Base-by-base conservation (phyloP, 2,329 filamentous ascomycete genomes). In the Xylaria arbuscula region DNA sequence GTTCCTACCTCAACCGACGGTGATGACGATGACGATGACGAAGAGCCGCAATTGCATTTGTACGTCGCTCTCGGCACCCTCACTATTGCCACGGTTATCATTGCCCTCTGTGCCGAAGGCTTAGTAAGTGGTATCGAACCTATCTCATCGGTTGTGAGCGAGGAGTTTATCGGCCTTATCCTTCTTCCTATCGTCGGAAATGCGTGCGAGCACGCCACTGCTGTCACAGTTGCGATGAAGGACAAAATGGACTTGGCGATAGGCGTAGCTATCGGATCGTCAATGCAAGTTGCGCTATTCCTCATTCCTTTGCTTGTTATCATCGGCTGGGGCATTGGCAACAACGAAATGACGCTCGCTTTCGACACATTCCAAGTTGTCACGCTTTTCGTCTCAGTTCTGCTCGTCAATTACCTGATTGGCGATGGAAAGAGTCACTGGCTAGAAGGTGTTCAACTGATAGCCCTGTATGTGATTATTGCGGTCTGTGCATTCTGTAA, bases 331-430 rank as follows among this genome's bases (percentile, higher is more conserved):
- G 89, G 89, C 70, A 89, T 94, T 86, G 87, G 82, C 45, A 79
- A 87, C 70, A 89, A 90, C 69, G 85, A 89, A 1, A 95, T 95
- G 93, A 93, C 90, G 22, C 86, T 97, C 5, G 91, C 91, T 78
- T 96, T 97, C 78, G 93, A 97, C 76, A 90, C 90, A 0, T 98
- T 98, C 83, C 93, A 97, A 81, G 90, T 97, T 15, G 91, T 94
- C 24, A 90, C 92, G 48, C 83, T 97, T 48, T 97, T 97, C 73
- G 92, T 96, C 13, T 90, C 93, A 1, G 92, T 93, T 0, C 88
- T 97, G 50, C 85, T 97, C 40, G 92, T 94, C 66, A 97, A 97
- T 78, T 97, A 97, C 77, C 81, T 97, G 51, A 93, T 97, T 57
- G 86, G 90, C 22, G 93, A 97, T 74, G 93, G 93, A 36, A 89